A percentile compares a stretch with the other conserved stretches of the same genome.
Evolutionary conservation across 1,284 basidiomycete species (phyloP).

Genomic region (Trichosporon coremiiforme): DNA sequence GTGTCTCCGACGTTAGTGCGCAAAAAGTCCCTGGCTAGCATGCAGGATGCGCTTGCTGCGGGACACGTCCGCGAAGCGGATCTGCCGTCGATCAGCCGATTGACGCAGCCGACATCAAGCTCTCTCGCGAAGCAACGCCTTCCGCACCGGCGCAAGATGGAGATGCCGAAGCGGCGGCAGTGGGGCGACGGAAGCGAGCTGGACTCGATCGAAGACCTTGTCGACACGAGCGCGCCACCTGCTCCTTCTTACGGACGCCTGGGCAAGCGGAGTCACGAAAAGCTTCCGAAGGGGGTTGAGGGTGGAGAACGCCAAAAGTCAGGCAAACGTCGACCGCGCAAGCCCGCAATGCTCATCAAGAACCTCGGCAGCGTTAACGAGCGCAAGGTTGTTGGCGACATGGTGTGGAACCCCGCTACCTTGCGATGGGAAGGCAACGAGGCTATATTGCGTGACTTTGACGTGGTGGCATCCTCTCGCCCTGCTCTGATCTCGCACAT

Average conservation of each 20-base stretch:
- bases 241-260: constrained; percentile 20
- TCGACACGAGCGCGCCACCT: constrained; percentile 62
- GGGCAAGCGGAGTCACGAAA: constrained; percentile 4
- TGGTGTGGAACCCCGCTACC: constrained; percentile 90
- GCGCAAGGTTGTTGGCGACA: constrained; percentile 85
- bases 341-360: constrained; percentile 68
- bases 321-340: constrained; percentile 64
- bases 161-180: constrained; percentile 68
- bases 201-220: constrained; percentile 86
- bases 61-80: constrained; percentile 32
- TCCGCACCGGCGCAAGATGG: constrained; percentile 64
- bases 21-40: constrained; percentile 49
- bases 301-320: constrained; percentile 53
- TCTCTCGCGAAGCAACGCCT: constrained; percentile 71
- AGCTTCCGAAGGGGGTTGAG: constrained; percentile 38
- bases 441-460: constrained; percentile 82
- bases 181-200: constrained; percentile 94
- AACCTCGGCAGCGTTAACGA: constrained; percentile 72
- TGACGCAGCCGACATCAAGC: constrained; percentile 79
- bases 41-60: constrained; percentile 44
- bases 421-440: constrained; percentile 98
- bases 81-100: constrained; percentile 49
- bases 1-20: constrained; percentile 40
- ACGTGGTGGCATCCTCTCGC: constrained; percentile 79
- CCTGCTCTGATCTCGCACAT: constrained; percentile 93